phyloP scores from a whole-genome alignment of 768 basidiomycete genomes.

The Boletus vinaceobasis region DNA sequence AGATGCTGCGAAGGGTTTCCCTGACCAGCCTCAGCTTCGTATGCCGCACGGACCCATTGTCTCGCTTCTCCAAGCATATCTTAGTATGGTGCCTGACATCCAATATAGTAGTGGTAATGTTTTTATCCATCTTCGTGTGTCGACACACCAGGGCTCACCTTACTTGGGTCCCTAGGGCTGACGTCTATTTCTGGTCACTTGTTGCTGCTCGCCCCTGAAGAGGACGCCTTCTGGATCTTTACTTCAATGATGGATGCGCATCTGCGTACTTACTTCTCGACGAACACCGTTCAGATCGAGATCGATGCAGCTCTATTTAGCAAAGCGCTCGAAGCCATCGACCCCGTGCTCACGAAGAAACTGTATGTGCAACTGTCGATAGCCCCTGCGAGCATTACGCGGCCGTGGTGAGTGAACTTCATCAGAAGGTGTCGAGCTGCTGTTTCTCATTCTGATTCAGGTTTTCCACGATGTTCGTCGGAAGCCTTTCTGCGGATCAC shows the following conservation, averaged over 20 bases:
- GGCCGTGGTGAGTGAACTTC: conserved; percentile 49
- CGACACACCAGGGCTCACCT: not conserved
- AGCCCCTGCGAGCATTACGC: conserved; percentile 52
- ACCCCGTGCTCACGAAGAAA: conserved; percentile 59
- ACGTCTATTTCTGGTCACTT: conserved; percentile 70
- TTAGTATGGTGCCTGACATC: conserved; percentile 84
- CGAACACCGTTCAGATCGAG: conserved; percentile 59
- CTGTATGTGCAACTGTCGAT: conserved; percentile 65
- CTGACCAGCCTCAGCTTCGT: conserved; percentile 56
- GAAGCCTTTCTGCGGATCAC: conserved; percentile 59
- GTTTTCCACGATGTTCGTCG: conserved; percentile 73
- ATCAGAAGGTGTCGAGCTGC: not conserved
- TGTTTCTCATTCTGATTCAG: conserved; percentile 32
- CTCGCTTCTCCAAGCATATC: conserved; percentile 65
- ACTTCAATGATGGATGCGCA: conserved; percentile 82
- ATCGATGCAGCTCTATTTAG: conserved; percentile 72
- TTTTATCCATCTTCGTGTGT: not conserved
- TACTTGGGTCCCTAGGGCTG: conserved; percentile 44
- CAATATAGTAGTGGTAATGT: conserved; percentile 59
- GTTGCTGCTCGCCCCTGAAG: conserved; percentile 72
- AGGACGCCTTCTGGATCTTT: conserved; percentile 91
- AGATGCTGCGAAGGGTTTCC: conserved; percentile 54
- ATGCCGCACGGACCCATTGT: conserved; percentile 55
- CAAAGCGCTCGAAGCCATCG: conserved; percentile 62
- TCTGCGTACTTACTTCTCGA: conserved; percentile 73